A percentile compares a stretch with the other conserved stretches of the same genome.
Evolutionary conservation across 345 rosid species (phyloP).

Genomic region (Salix viminalis): DNA sequence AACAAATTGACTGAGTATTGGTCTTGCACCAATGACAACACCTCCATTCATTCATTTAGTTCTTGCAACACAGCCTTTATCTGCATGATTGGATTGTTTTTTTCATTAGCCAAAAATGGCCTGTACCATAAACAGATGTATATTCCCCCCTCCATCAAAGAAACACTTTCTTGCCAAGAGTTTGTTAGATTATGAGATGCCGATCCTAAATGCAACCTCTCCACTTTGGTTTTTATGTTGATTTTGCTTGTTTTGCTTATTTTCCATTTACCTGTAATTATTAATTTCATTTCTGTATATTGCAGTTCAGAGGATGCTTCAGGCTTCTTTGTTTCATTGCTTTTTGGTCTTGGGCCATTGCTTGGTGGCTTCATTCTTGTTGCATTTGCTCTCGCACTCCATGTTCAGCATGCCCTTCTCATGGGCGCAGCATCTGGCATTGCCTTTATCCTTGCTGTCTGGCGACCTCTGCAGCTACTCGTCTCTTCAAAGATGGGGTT

Average conservation of each 20-base stretch:
- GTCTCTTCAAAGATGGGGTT: constrained; percentile 75
- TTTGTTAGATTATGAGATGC: neutral
- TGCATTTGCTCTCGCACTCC: constrained; percentile 68
- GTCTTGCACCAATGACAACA: neutral
- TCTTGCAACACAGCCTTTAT: neutral
- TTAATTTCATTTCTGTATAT: constrained; percentile 14
- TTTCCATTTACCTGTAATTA: neutral
- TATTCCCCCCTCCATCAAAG: neutral
- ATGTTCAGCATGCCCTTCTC: constrained; percentile 83
- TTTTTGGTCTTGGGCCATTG: constrained; percentile 93
- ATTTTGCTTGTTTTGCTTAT: neutral
- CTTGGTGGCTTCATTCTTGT: constrained; percentile 81
- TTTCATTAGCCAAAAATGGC: neutral
- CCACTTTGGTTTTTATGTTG: neutral
- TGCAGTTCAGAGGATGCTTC: constrained; percentile 97
- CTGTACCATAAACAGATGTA: neutral
- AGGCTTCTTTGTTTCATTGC: constrained; percentile 91
- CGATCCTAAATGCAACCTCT: neutral
- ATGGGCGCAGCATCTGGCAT: constrained; percentile 95
- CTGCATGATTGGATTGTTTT: neutral
- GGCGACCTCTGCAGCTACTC: constrained; percentile 91
- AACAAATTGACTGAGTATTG: too few species aligned
- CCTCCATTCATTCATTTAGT: neutral
- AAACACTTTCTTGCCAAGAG: neutral
- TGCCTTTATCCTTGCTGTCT: constrained; percentile 77